Evolutionary conservation across 2,329 filamentous ascomycete species (phyloP).

Genomic region (Thelonectria discophora): DNA sequence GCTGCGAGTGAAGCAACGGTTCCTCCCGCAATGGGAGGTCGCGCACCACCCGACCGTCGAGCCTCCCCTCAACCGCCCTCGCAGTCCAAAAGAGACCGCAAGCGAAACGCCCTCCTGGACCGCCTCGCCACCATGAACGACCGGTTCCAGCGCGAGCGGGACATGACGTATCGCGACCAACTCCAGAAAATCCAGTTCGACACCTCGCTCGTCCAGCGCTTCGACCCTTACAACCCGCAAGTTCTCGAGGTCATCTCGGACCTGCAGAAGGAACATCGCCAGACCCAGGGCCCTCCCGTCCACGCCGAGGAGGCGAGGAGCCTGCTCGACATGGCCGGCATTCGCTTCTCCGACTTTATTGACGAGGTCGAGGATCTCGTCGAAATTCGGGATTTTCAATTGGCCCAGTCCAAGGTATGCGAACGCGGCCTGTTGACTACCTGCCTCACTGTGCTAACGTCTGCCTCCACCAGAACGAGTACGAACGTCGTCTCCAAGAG

Average conservation of each 20-base stretch:
- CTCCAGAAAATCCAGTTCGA: conserved; percentile 92
- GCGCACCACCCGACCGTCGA: conserved; percentile 47
- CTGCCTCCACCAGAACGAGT: conserved; percentile 61
- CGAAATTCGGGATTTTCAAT: conserved; percentile 84
- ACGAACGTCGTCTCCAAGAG: conserved; percentile 68
- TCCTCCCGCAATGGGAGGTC: conserved; percentile 45
- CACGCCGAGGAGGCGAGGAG: conserved; percentile 59
- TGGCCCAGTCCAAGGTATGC: conserved; percentile 82
- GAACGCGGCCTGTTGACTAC: conserved; percentile 2
- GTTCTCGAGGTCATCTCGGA: conserved; percentile 77
- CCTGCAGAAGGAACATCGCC: conserved; percentile 64
- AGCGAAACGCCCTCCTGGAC: conserved; percentile 83
- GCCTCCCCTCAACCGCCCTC: conserved; percentile 49
- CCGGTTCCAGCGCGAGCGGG: conserved; percentile 81
- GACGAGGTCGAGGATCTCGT: conserved; percentile 87
- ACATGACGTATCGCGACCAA: conserved; percentile 87
- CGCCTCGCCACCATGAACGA: conserved; percentile 79
- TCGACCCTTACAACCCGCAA: conserved; percentile 79
- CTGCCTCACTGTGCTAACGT: conserved; percentile 28
- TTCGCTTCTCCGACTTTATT: conserved; percentile 85
- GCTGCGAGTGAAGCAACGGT: conserved; percentile 51
- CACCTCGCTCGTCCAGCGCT: conserved; percentile 83
- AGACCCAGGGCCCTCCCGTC: conserved; percentile 52
- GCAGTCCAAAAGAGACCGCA: conserved; percentile 89
- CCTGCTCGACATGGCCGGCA: conserved; percentile 79